Evolutionary conservation across 2,329 filamentous ascomycete species (phyloP), one percentile per base, ranked within the genome.

Genomic region (Calonectria pteridis): DNA sequence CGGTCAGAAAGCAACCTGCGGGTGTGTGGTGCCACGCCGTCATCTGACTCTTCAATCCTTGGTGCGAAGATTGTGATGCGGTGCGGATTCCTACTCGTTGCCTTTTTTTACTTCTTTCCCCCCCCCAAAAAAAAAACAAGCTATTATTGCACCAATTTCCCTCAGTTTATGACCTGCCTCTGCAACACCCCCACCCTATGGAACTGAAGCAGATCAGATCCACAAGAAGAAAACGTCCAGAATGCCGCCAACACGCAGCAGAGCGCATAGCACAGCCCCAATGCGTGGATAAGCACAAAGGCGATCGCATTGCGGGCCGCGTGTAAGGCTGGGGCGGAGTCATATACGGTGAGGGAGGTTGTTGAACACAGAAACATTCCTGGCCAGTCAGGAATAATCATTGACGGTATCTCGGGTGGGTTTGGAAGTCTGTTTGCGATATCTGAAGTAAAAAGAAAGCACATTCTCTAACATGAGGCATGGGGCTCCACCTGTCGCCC

Each of bases 301-400:
- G 28, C 33, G 63, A 63, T 75, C 63, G 59, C 73, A 79, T 79
- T 73, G 71, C 77, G 77, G 73, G 78, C 78, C 77, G 78, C 78
- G 78, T 78, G 76, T 78, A 80, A 77, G 77, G 77, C 76, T 80
- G 77, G 75, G 78, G 78, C 78, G 75, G 69, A 75, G 69, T 70
- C 59, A 37, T 40, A 66, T 59, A 62, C 55, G 49, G 62, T 55
- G 31, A 26, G 67, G 31, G n/a, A 40, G 49, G 37, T 37, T 29
- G 23, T 67, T 46, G 40, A 29, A 20, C 29, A 40, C 43, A 40
- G 55, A 40, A 37, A 59, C 55, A 23, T 28, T 26, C 35, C 29
- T 26, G 26, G 16, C 55, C 33, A 62, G 33, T 62, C 23, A 40
- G 26, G 33, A 28, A 11, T 23, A 20, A 35, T 23, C 9, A 2